A percentile compares a stretch with the other conserved stretches of the same genome.
Conservation (phyloP, 257 asterid genomes). For the Jasminum sambac region DNA sequence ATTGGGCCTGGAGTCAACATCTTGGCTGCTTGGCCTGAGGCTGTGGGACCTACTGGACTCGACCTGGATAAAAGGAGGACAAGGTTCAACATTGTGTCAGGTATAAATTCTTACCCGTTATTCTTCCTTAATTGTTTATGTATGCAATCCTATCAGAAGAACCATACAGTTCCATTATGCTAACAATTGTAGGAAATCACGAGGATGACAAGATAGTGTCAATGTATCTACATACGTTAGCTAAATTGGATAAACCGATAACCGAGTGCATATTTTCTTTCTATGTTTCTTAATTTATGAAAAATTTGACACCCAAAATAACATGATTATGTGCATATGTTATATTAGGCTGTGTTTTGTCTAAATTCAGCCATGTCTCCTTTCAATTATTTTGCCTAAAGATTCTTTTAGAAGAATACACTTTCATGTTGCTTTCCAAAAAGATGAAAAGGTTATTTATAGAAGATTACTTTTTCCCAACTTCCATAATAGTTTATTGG, state of each 20-base stretch:
- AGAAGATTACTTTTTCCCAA: neutral
- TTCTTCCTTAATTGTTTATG: neutral
- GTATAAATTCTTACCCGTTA: slow-evolving; percentile 22
- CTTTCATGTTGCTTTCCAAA: neutral
- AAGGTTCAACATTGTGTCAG: slow-evolving; percentile 56
- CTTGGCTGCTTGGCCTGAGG: slow-evolving; percentile 56
- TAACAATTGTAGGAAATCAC: no score
- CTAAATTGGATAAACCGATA: neutral
- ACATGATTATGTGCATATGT: neutral
- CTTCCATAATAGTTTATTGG: neutral
- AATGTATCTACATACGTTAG: neutral
- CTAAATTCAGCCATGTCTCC: neutral
- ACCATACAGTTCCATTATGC: neutral
- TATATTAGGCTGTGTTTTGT: neutral
- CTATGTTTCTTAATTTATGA: neutral
- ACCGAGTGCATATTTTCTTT: neutral
- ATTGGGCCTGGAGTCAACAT: slow-evolving; percentile 65
- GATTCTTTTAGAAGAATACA: neutral
- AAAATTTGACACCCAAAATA: neutral
- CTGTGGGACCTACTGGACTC: slow-evolving; percentile 53
- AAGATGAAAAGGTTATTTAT: neutral
- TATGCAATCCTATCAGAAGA: neutral
- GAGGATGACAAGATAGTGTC: neutral
- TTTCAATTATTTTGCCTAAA: neutral
- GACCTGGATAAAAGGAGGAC: slow-evolving; percentile 41